Percentiles rank a stretch among this genome's conserved stretches.
Conservation (phyloP, 345 rosid species). For the Noccaea caerulescens region DNA sequence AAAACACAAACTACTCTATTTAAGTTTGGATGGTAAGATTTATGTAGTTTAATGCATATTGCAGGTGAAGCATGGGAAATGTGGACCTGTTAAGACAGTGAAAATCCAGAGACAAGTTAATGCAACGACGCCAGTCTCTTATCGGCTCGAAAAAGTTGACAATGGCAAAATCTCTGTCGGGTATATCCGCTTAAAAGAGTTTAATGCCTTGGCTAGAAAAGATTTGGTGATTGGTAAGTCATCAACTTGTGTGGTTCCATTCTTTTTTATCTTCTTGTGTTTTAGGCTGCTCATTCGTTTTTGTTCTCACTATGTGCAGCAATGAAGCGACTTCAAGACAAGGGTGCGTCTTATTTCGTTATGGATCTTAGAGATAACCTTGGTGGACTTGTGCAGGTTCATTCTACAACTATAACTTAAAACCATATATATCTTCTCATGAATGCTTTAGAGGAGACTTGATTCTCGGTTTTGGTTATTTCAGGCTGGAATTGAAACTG, state of each 20-base stretch:
- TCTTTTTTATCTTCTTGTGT: conserved; percentile 15
- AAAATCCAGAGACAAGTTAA: conserved; percentile 82
- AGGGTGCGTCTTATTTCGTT: conserved; percentile 83
- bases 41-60: conserved; percentile 27
- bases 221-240: conserved; percentile 81
- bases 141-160: conserved; percentile 76
- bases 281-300: neutral
- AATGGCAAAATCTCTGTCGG: conserved; percentile 69
- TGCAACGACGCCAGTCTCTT: conserved; percentile 84
- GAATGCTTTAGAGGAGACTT: conserved; percentile 4
- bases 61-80: conserved; percentile 89
- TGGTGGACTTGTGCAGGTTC: conserved; percentile 95
- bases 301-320: conserved; percentile 51
- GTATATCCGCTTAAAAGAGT: conserved; percentile 85
- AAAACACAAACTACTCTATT: conserved; percentile 7
- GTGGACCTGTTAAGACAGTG: conserved; percentile 72
- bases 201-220: conserved; percentile 92
- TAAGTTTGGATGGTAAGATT: neutral
- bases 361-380: conserved; percentile 97
- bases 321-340: conserved; percentile 83
- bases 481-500: conserved; percentile 97
- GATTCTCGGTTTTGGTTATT: conserved; percentile 33
- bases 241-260: neutral
- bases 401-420: conserved; percentile 11
- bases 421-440: conserved; percentile 1